A percentile compares a stretch with the other conserved stretches of the same genome.
These are phyloP conservation scores for Debaryomyces nepalensis DNA, from an alignment of 1,139 yeast genomes.

Conservation along the genomic window DNA sequence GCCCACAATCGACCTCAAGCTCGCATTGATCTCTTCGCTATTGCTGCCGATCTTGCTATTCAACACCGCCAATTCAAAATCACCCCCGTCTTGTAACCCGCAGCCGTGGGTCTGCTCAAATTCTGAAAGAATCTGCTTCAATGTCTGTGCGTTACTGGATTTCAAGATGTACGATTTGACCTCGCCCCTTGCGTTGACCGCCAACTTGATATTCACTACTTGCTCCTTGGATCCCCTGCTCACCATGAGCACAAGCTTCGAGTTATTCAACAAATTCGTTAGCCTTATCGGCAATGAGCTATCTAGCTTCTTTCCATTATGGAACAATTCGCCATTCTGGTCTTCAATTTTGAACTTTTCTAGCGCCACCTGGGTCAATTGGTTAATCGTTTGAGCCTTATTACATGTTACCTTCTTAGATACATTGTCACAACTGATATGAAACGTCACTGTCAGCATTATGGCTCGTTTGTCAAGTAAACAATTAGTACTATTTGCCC, in stretches of 20 bases:
- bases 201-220: conserved; percentile 31
- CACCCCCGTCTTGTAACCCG: conserved; percentile 10
- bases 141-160: conserved; percentile 15
- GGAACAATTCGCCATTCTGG: conserved; percentile 29
- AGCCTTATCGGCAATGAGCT: conserved; percentile 38
- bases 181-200: conserved; percentile 22
- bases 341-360: conserved; percentile 31
- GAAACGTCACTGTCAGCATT: conserved; percentile 32
- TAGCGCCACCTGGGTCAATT: conserved; percentile 30
- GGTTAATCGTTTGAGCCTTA: conserved; percentile 33
- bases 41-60: conserved; percentile 12
- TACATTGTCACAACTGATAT: conserved; percentile 25
- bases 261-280: conserved; percentile 38
- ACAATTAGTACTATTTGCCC: neutral
- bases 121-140: conserved; percentile 18
- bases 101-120: conserved; percentile 16
- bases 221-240: conserved; percentile 19
- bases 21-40: conserved; percentile 10
- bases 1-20: conserved; percentile 22
- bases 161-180: conserved; percentile 17
- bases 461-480: neutral
- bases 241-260: conserved; percentile 31
- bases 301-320: conserved; percentile 39
- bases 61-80: conserved; percentile 15
- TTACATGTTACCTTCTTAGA: conserved; percentile 32